Percentiles rank a stretch among this genome's conserved stretches.
These are phyloP conservation scores for Emmonsia crescens DNA, from an alignment of 2,329 filamentous ascomycete genomes.

Conservation along the genomic window DNA sequence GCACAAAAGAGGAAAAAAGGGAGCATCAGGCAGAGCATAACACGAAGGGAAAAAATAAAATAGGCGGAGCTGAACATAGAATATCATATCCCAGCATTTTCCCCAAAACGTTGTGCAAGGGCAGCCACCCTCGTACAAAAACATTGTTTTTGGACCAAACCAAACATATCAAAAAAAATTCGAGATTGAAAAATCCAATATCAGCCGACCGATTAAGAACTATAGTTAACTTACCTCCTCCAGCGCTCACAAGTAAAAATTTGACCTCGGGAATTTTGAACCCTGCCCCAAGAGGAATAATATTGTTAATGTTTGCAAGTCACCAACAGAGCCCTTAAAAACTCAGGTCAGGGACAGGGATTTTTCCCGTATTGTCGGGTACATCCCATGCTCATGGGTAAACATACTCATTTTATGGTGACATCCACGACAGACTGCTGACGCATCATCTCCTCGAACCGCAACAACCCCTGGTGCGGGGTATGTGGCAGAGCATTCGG, in stretches of 20 bases:
- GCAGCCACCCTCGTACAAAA: conserved; percentile 2
- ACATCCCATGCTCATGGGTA: background rate
- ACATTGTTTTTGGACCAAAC: background rate
- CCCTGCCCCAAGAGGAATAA: conserved; percentile 23
- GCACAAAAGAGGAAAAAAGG: background rate
- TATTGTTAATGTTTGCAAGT: background rate
- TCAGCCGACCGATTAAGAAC: conserved; percentile 4
- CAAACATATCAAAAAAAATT: background rate
- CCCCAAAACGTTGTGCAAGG: background rate
- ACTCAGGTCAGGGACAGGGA: background rate
- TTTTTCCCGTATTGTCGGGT: conserved; percentile 7
- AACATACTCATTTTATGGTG: conserved; percentile 60
- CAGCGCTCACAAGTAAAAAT: conserved; percentile 59
- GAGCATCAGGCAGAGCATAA: background rate
- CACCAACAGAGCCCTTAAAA: background rate
- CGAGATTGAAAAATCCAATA: background rate
- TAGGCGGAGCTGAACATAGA: conserved; percentile 1
- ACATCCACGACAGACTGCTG: conserved; percentile 68
- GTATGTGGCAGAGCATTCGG: conserved; percentile 59
- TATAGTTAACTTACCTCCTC: conserved; percentile 32
- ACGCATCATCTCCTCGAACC: conserved; percentile 61
- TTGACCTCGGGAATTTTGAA: conserved; percentile 69
- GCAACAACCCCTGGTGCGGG: conserved; percentile 54
- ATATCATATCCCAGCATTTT: background rate
- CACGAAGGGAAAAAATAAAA: background rate